phyloP scores from a whole-genome alignment of 345 rosid species.

The Firmiana major region DNA sequence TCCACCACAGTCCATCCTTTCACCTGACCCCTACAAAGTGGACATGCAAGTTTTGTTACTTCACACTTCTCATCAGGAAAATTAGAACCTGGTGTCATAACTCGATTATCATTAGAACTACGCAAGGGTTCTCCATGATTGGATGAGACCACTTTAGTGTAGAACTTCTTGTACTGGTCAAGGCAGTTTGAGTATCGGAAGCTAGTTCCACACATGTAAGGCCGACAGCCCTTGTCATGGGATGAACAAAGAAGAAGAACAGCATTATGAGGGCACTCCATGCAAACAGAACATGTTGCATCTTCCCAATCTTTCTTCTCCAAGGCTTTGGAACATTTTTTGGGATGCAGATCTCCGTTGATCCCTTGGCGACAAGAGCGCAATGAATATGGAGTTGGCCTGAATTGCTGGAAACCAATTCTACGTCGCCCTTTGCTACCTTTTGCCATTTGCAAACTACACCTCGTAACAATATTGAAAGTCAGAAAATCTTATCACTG shows the following conservation, averaged over 20 bases:
- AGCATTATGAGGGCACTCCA: constrained; percentile 96
- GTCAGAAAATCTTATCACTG: background rate
- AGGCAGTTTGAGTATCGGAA: constrained; percentile 92
- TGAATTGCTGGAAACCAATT: constrained; percentile 42
- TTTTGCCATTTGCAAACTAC: constrained; percentile 51
- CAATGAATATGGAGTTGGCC: constrained; percentile 49
- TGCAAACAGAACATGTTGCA: constrained; percentile 88
- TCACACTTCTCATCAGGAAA: constrained; percentile 48
- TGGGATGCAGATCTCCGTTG: constrained; percentile 29
- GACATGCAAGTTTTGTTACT: constrained; percentile 70
- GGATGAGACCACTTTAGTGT: constrained; percentile 51
- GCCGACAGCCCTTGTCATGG: constrained; percentile 93
- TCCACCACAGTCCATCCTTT: constrained; percentile 97
- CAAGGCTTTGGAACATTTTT: constrained; percentile 47
- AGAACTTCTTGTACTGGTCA: constrained; percentile 86
- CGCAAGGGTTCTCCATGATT: constrained; percentile 18
- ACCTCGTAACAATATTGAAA: constrained; percentile 3
- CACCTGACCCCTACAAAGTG: constrained; percentile 95
- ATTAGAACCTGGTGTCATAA: constrained; percentile 25
- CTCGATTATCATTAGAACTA: constrained; percentile 31
- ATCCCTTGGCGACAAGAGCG: constrained; percentile 31
- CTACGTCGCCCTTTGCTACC: constrained; percentile 56
- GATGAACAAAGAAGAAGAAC: constrained; percentile 98
- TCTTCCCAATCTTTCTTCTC: constrained; percentile 84
- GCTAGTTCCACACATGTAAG: constrained; percentile 99